Base-by-base conservation (phyloP, 306 rosid genomes). In the Senna tora region DNA sequence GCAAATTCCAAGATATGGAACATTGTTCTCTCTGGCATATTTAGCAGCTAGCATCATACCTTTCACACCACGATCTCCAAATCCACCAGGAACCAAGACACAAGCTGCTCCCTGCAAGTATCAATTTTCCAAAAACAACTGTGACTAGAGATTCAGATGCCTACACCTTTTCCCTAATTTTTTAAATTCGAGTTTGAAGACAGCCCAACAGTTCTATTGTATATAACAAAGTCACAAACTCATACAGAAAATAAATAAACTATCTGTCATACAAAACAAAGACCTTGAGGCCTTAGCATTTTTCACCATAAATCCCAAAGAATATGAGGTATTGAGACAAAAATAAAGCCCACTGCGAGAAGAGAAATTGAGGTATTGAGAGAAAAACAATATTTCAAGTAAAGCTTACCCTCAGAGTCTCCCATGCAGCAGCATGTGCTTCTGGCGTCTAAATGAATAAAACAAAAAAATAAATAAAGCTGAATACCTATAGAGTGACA, bases 31-130 rank as follows among this genome's bases (percentile, higher is more conserved):
- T 81, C 99, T 86, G 69, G 99, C 97, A 86, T 94, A 94, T 73
- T 94, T 86, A 50, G 99, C 97, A 76, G 99, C 99, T 72, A 91
- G 87, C 71, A 94, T 84, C 99, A 94, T 94, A 50, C 99, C 99
- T 66, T 71, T 80, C 71, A 94, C 97, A 20, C 99, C 96, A 65
- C 99, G 99, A 81, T 94, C 97, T 74, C 99, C 99, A 87, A 94
- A 94, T 69, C 99, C 99, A 75, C 99, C 99, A 16, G 99, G 99
- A 85, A 94, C 96, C 89, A 94, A 78, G 71, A 94, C 91, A 57
- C 99, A 94, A 34, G 91, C 88, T 41, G 99, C 99, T 59, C 81
- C 81, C 99, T 94, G 89, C 76, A 78, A 66, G 78, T 62, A 50
- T 20, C 64, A 79, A 56, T 63, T 32, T 77, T 59, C 51, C 64